phyloP scores from a whole-genome alignment of 495 filamentous ascomycete genomes.

The Aspergillus ellipticus region DNA sequence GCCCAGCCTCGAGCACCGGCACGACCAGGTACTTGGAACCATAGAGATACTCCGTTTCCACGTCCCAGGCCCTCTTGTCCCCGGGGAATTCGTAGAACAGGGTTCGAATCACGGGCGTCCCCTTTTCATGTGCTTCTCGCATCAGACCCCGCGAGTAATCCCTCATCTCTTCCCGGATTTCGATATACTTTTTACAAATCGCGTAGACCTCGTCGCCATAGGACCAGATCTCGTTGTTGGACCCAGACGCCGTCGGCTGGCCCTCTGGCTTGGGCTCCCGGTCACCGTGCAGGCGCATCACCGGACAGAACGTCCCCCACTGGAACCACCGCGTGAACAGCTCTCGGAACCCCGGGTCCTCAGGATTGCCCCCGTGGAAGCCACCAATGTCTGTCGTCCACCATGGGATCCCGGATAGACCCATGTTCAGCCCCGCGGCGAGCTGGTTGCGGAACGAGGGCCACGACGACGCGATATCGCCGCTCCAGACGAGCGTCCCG shows the following conservation, averaged over 20 bases:
- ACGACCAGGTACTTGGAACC: constrained; percentile 50
- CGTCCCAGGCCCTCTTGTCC: constrained; percentile 45
- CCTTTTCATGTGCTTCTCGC: constrained; percentile 51
- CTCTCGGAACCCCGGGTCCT: constrained; percentile 51
- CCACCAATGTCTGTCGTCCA: constrained; percentile 61
- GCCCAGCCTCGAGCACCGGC: constrained; percentile 43
- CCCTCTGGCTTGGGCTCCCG: constrained; percentile 48
- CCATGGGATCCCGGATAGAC: constrained; percentile 54
- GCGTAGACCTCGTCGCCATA: constrained; percentile 53
- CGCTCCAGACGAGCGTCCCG: constrained; percentile 57
- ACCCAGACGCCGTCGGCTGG: constrained; percentile 37
- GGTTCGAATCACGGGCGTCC: constrained; percentile 52
- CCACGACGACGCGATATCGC: constrained; percentile 57
- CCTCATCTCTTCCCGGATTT: constrained; percentile 48
- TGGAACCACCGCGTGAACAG: constrained; percentile 61
- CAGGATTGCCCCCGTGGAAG: constrained; percentile 54
- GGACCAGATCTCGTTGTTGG: constrained; percentile 57
- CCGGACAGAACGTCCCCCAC: constrained; percentile 57
- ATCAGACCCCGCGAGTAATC: constrained; percentile 49
- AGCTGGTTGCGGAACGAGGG: constrained; percentile 51
- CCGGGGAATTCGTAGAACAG: constrained; percentile 56
- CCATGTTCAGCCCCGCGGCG: constrained; percentile 56
- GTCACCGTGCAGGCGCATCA: constrained; percentile 57
- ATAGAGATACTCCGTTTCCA: constrained; percentile 54
- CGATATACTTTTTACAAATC: constrained; percentile 54